Percentiles rank a stretch among this genome's conserved stretches.
Conservation (phyloP, 164 flowering plant species). For the Piper longum region DNA sequence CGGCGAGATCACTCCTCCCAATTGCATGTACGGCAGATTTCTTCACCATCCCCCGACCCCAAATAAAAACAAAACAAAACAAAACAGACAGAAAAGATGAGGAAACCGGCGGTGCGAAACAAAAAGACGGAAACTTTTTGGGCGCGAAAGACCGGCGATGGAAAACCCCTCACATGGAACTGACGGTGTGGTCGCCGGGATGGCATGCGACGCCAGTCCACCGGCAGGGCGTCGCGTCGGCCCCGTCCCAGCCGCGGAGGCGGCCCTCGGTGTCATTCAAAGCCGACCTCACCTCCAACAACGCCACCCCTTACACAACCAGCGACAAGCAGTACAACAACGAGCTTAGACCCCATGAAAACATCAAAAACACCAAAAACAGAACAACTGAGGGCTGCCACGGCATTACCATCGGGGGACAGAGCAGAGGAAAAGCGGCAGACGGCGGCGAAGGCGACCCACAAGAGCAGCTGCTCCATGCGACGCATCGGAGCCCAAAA, state of each 20-base stretch:
- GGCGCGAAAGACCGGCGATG: not conserved
- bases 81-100: not conserved
- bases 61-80: conserved; percentile 7
- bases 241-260: conserved; percentile 54
- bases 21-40: conserved; percentile 73
- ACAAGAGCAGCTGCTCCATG: not conserved
- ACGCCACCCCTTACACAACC: conserved; percentile 32
- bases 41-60: conserved; percentile 13
- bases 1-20: conserved; percentile 76
- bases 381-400: not conserved
- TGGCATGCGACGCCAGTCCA: conserved; percentile 87
- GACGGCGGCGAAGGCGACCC: not conserved
- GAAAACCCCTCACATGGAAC: conserved; percentile 42
- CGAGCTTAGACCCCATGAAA: no score
- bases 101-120: not conserved
- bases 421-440: conserved; percentile 30
- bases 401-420: conserved; percentile 50
- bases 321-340: not conserved
- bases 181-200: conserved; percentile 41
- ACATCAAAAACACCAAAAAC: not conserved
- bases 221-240: conserved; percentile 62
- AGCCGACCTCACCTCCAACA: conserved; percentile 55
- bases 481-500: not conserved
- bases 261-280: conserved; percentile 54
- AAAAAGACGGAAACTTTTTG: not conserved